phyloP scores from a whole-genome alignment of 2,329 filamentous ascomycete genomes.

The Ceratocystis cubensis region DNA sequence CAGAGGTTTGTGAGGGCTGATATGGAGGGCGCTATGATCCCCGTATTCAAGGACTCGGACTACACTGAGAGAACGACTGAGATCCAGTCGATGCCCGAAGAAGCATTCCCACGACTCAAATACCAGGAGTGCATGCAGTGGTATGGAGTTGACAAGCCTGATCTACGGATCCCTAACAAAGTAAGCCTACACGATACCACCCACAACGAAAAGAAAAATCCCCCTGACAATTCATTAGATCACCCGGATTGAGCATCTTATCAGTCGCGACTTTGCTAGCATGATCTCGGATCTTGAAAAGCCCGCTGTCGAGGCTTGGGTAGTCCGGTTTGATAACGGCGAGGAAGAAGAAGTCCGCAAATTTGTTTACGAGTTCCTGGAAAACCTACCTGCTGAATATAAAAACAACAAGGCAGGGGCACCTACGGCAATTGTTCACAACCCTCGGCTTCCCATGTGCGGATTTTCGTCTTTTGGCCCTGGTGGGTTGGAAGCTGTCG shows the following conservation, averaged over 20 bases:
- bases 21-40: conserved; percentile 26
- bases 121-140: conserved; percentile 67
- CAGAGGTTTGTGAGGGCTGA: conserved; percentile 29
- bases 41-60: conserved; percentile 23
- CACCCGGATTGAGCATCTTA: conserved; percentile 47
- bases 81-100: conserved; percentile 24
- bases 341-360: conserved; percentile 41
- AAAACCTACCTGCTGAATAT: conserved; percentile 46
- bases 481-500: conserved; percentile 26
- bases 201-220: background rate
- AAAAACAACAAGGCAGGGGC: conserved; percentile 60
- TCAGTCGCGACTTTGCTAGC: conserved; percentile 50
- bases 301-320: conserved; percentile 64
- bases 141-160: conserved; percentile 88
- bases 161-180: conserved; percentile 59
- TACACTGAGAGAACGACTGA: conserved; percentile 5
- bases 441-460: conserved; percentile 58
- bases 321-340: conserved; percentile 45
- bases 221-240: conserved; percentile 39
- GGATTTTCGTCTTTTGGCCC: conserved; percentile 64
- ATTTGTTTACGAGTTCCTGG: conserved; percentile 60
- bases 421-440: conserved; percentile 65
- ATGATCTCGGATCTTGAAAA: conserved; percentile 61
- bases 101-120: conserved; percentile 45
- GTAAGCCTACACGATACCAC: conserved; percentile 32